Conservation (phyloP, 164 flowering plant species). For the Euptelea pleiosperma region DNA sequence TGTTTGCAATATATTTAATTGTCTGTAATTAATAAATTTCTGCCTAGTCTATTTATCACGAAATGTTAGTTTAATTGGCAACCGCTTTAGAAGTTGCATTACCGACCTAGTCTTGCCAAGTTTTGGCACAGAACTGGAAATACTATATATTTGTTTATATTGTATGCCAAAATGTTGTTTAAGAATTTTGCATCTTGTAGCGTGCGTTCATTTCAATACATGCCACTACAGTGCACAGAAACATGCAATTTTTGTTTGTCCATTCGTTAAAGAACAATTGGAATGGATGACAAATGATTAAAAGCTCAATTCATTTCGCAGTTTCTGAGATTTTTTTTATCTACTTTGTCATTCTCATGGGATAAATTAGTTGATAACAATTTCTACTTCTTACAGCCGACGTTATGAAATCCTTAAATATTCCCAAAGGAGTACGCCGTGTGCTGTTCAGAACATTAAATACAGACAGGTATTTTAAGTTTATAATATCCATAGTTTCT, state of each 20-base stretch:
- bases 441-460: slow-evolving; percentile 83
- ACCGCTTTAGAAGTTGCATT: neutral
- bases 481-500: neutral
- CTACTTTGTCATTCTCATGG: neutral
- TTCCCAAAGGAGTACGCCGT: slow-evolving; percentile 70
- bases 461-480: slow-evolving; percentile 61
- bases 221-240: no score
- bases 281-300: neutral
- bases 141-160: no score
- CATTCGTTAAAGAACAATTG: neutral
- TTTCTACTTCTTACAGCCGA: slow-evolving; percentile 37
- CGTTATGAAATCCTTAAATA: slow-evolving; percentile 66
- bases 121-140: neutral
- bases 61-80: neutral
- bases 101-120: neutral
- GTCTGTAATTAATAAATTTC: no score
- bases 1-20: no score
- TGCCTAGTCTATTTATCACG: neutral
- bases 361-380: neutral
- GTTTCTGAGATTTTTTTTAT: neutral
- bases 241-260: neutral
- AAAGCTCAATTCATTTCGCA: neutral
- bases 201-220: no score
- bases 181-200: no score
- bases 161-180: no score